These are phyloP conservation scores for Hypoxylon intermedium DNA, from an alignment of 495 filamentous ascomycete genomes.

Conservation along the genomic window DNA sequence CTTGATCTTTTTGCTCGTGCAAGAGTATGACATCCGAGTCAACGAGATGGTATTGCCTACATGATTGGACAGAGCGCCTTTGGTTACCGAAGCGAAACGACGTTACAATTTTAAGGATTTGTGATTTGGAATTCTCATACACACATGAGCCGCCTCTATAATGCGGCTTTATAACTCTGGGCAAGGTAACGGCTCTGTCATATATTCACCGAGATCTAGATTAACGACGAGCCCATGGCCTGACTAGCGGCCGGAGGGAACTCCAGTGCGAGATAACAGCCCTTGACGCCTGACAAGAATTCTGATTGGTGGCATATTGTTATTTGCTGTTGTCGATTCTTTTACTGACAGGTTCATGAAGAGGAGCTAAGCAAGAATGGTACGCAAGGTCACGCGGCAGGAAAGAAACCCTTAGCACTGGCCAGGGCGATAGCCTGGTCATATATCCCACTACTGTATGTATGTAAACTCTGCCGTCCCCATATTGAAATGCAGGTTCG, in stretches of 20 bases:
- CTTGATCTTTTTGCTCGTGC: constrained; percentile 2
- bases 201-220: constrained; percentile 41
- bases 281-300: constrained; percentile 11
- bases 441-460: constrained; percentile 6
- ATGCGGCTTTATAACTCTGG: constrained; percentile 1
- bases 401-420: constrained; percentile 16
- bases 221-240: constrained; percentile 23
- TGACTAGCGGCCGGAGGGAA: constrained; percentile 27
- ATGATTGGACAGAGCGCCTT: background rate
- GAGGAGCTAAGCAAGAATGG: constrained; percentile 13
- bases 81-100: background rate
- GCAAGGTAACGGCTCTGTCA: constrained; percentile 25
- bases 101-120: background rate
- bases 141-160: background rate
- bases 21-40: background rate
- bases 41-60: background rate
- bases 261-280: constrained; percentile 48
- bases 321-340: constrained; percentile 54
- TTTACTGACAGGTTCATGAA: constrained; percentile 48
- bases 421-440: constrained; percentile 1
- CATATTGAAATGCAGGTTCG: constrained; percentile 30
- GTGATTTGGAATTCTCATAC: background rate
- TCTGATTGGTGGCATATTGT: constrained; percentile 47
- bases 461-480: constrained; percentile 30
- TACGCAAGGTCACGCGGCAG: constrained; percentile 38